phyloP scores from a whole-genome alignment of 306 rosid species.

The Lablab purpureus region DNA sequence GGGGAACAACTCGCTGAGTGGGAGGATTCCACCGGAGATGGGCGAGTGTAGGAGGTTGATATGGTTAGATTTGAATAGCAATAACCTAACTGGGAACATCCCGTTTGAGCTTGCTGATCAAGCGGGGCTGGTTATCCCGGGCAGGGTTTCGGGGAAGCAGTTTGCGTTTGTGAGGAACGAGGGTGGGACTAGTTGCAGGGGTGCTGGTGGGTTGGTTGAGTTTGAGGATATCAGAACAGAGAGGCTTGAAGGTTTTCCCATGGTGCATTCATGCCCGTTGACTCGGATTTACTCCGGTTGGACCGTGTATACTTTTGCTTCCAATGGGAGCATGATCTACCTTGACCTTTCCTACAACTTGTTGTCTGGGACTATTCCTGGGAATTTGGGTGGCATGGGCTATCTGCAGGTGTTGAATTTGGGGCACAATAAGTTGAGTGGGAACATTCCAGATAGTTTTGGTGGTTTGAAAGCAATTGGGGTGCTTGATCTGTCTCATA shows the following conservation, averaged over 20 bases:
- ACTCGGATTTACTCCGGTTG: constrained; percentile 76
- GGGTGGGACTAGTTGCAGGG: constrained; percentile 80
- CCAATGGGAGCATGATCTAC: constrained; percentile 71
- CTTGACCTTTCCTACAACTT: constrained; percentile 78
- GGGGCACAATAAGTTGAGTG: constrained; percentile 71
- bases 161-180: constrained; percentile 84
- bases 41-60: constrained; percentile 69
- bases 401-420: constrained; percentile 73
- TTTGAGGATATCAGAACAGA: constrained; percentile 65
- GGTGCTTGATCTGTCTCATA: constrained; percentile 81
- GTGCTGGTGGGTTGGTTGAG: constrained; percentile 82
- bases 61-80: constrained; percentile 81
- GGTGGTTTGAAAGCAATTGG: constrained; percentile 67
- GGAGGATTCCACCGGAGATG: constrained; percentile 70
- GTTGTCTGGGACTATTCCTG: constrained; percentile 68
- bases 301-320: constrained; percentile 64
- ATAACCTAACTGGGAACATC: constrained; percentile 59
- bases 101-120: constrained; percentile 67
- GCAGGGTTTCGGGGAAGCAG: constrained; percentile 77
- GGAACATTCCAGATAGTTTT: constrained; percentile 69
- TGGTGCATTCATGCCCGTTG: constrained; percentile 70
- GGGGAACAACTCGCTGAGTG: constrained; percentile 76
- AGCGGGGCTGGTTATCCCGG: constrained; percentile 66
- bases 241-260: constrained; percentile 66
- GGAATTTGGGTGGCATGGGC: constrained; percentile 56